Percentiles rank a stretch among this genome's conserved stretches.
phyloP scores from a whole-genome alignment of 2,329 filamentous ascomycete genomes.

The Beauveria bassiana region DNA sequence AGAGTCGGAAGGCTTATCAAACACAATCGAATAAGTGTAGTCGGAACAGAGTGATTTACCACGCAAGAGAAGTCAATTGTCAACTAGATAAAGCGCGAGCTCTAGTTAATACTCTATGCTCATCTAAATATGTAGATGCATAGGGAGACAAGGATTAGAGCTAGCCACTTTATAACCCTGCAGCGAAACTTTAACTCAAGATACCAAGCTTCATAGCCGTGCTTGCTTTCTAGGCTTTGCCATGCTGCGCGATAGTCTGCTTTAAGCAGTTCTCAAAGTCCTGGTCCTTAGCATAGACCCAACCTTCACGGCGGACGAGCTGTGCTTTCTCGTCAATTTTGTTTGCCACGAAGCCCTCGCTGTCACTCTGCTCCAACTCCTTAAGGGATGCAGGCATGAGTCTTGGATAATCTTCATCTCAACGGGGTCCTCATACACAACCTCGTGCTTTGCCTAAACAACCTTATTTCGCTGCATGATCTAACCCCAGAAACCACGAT shows the following conservation, averaged over 20 bases:
- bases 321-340: not conserved
- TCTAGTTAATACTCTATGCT: too few relatives aligned
- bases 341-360: not conserved
- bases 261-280: not conserved
- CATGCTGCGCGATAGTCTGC: not conserved
- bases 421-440: not conserved
- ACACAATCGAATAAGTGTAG: too few relatives aligned
- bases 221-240: not conserved
- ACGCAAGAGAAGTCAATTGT: too few relatives aligned
- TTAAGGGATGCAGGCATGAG: not conserved
- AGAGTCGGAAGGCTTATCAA: too few relatives aligned
- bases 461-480: not conserved
- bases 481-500: not conserved
- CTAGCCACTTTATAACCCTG: too few relatives aligned
- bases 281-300: rapidly evolving
- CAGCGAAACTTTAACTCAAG: too few relatives aligned
- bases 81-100: too few relatives aligned
- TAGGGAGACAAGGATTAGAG: too few relatives aligned
- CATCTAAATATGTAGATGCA: too few relatives aligned
- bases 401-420: not conserved
- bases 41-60: too few relatives aligned
- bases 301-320: not conserved
- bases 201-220: not conserved
- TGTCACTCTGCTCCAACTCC: not conserved
- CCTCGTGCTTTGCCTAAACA: too few relatives aligned